Conservation (phyloP, 305 asterid species). For the Rubia balearica region DNA sequence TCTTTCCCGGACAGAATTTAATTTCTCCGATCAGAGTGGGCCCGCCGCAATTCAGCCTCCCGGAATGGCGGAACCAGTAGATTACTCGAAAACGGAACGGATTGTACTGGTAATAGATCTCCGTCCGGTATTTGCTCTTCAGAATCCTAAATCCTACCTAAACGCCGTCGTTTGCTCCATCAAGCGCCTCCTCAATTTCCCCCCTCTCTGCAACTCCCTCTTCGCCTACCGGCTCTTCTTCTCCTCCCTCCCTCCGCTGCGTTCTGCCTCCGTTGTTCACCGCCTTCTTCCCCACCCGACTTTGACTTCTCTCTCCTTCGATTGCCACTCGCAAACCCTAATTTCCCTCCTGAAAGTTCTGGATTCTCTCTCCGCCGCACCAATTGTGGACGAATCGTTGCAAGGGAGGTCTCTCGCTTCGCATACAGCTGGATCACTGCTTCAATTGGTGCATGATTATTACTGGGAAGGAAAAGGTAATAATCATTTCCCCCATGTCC, state of each 20-base stretch:
- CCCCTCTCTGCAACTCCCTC: constrained; percentile 53
- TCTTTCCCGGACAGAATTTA: neutral
- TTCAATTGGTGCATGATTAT: constrained; percentile 56
- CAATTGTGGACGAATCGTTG: constrained; percentile 8
- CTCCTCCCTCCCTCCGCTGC: constrained; percentile 71
- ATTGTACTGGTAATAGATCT: constrained; percentile 71
- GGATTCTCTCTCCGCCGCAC: constrained; percentile 25
- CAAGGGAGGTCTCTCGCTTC: constrained; percentile 29
- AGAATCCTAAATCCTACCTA: constrained; percentile 48
- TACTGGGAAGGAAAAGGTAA: constrained; percentile 63
- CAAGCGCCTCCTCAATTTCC: constrained; percentile 53
- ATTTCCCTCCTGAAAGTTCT: constrained; percentile 25
- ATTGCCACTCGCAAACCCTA: constrained; percentile 25
- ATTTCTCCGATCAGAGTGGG: neutral
- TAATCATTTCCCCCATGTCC: constrained; percentile 26
- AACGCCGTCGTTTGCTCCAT: constrained; percentile 43
- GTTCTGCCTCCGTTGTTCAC: constrained; percentile 40
- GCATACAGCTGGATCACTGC: constrained; percentile 43
- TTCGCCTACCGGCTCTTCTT: constrained; percentile 67
- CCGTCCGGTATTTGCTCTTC: constrained; percentile 52
- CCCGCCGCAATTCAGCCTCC: constrained; percentile 15
- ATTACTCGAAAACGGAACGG: constrained; percentile 67
- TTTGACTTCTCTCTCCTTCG: constrained; percentile 41
- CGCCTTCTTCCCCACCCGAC: constrained; percentile 34
- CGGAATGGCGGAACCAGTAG: constrained; percentile 34